Conservation (phyloP, 805 yeast species). For the Saccharomycopsis oosterbeekiorum region DNA sequence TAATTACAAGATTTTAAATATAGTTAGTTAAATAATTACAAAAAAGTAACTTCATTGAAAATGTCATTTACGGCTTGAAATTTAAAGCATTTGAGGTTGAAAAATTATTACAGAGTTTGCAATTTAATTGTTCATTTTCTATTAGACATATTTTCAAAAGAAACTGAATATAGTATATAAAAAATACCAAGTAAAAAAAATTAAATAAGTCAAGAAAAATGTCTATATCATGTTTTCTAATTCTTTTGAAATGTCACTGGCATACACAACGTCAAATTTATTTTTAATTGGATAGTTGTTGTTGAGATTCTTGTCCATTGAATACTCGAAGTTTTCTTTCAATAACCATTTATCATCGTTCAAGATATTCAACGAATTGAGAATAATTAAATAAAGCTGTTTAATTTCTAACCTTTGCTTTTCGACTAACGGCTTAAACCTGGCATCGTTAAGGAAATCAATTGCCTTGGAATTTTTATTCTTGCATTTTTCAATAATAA, state of each 20-base stretch:
- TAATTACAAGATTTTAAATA: too few species aligned
- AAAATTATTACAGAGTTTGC: too few species aligned
- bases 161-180: too few species aligned
- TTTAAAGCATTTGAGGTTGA: too few species aligned
- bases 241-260: not conserved
- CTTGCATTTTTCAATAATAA: not conserved
- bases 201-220: not conserved
- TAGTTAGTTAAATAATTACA: too few species aligned
- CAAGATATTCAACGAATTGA: conserved; percentile 31
- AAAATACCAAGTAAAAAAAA: too few species aligned
- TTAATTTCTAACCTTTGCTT: conserved; percentile 19
- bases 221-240: not conserved
- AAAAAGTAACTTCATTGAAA: too few species aligned
- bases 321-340: conserved; percentile 4
- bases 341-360: conserved; percentile 33
- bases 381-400: conserved; percentile 32
- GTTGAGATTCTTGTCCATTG: not conserved
- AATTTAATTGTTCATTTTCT: too few species aligned
- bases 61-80: too few species aligned
- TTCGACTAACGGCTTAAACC: conserved; percentile 3
- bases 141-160: too few species aligned
- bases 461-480: not conserved
- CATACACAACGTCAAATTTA: not conserved
- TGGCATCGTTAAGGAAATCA: conserved; percentile 8
- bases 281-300: not conserved